These are phyloP conservation scores for Cyclocybe cylindracea DNA, from an alignment of 768 basidiomycete species.

Conservation along the genomic window DNA sequence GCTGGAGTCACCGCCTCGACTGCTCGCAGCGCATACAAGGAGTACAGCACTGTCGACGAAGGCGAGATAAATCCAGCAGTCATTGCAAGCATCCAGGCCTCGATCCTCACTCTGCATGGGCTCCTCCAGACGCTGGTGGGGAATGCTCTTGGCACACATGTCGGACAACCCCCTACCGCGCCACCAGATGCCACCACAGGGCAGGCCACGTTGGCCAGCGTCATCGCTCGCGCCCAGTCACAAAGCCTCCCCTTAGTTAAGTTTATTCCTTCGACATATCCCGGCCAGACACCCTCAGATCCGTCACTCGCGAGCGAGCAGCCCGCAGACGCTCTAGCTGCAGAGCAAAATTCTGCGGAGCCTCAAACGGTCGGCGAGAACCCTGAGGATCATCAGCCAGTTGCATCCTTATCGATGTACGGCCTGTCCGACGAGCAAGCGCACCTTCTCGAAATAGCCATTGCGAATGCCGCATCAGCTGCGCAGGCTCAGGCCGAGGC, in stretches of 20 bases:
- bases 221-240: conserved; percentile 70
- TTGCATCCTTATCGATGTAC: conserved; percentile 59
- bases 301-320: conserved; percentile 11
- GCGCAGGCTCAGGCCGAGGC: conserved; percentile 81
- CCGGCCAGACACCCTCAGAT: conserved; percentile 9
- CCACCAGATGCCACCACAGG: conserved; percentile 49
- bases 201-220: conserved; percentile 70
- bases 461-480: conserved; percentile 71
- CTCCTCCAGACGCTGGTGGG: conserved; percentile 61
- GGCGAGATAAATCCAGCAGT: conserved; percentile 57
- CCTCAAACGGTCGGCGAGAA: conserved; percentile 15
- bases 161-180: conserved; percentile 27
- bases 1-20: conserved; percentile 22
- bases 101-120: conserved; percentile 55
- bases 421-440: conserved; percentile 77
- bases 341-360: conserved; percentile 13
- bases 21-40: conserved; percentile 22
- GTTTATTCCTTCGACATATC: conserved; percentile 14
- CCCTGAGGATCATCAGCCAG: conserved; percentile 15
- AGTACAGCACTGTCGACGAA: conserved; percentile 48
- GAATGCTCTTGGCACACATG: conserved; percentile 47
- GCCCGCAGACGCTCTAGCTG: conserved; percentile 9
- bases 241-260: conserved; percentile 37
- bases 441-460: conserved; percentile 67
- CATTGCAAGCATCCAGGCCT: conserved; percentile 49